Percentiles rank a stretch among this genome's conserved stretches.
Conservation (phyloP, 2,329 filamentous ascomycete genomes). For the Colletotrichum spinosum region DNA sequence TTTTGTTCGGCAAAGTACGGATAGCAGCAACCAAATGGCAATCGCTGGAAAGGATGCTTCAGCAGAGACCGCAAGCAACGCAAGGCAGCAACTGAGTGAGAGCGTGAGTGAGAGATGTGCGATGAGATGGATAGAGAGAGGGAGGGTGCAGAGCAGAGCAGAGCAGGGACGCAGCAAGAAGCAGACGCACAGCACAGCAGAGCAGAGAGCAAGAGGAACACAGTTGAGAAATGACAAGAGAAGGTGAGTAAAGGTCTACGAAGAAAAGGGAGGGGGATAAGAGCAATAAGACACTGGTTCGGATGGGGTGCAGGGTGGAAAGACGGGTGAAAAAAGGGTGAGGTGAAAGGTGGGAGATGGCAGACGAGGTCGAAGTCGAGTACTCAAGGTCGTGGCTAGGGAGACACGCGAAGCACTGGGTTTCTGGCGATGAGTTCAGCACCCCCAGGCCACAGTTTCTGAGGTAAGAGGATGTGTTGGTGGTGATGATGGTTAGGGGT, state of each 20-base stretch:
- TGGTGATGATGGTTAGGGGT: neutral
- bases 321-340: slow-evolving; percentile 44
- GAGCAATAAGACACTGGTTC: slow-evolving; percentile 11
- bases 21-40: slow-evolving; percentile 33
- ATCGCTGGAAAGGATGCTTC: slow-evolving; percentile 37
- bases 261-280: slow-evolving; percentile 34
- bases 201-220: slow-evolving; percentile 34
- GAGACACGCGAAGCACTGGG: slow-evolving; percentile 41
- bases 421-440: slow-evolving; percentile 26
- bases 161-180: too few species aligned
- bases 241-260: slow-evolving; percentile 35
- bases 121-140: too few species aligned
- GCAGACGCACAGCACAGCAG: slow-evolving; percentile 28
- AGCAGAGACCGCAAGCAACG: slow-evolving; percentile 26
- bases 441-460: neutral
- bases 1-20: slow-evolving; percentile 2
- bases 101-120: too few species aligned
- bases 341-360: slow-evolving; percentile 41
- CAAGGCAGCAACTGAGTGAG: slow-evolving; percentile 14
- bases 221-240: slow-evolving; percentile 46
- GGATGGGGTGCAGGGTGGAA: slow-evolving; percentile 40
- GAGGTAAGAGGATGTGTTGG: neutral
- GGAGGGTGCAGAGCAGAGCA: too few species aligned
- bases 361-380: slow-evolving; percentile 44
- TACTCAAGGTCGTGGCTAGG: neutral